These are phyloP conservation scores for Crithidia bombi DNA, from an alignment of 208 protist species.

Conservation along the genomic window DNA sequence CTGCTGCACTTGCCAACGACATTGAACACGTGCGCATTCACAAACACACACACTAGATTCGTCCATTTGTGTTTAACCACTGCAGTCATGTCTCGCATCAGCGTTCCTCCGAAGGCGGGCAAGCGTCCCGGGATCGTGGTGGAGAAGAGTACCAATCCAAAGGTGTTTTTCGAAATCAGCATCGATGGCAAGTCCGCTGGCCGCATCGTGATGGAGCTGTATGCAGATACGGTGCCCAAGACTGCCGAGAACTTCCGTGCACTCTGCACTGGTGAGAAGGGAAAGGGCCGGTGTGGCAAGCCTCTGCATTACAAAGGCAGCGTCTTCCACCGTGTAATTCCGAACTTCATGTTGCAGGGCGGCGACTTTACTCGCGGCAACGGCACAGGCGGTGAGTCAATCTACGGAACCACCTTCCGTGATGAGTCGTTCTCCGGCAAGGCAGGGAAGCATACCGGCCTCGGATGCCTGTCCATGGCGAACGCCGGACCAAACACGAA, in stretches of 20 bases:
- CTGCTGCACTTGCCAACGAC: not conserved
- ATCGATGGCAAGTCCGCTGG: slow-evolving; percentile 73
- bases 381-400: slow-evolving; percentile 97
- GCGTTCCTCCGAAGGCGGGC: slow-evolving; percentile 55
- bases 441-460: slow-evolving; percentile 87
- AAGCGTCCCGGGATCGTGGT: slow-evolving; percentile 34
- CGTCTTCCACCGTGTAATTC: slow-evolving; percentile 97
- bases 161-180: slow-evolving; percentile 91
- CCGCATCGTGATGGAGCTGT: slow-evolving; percentile 93
- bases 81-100: slow-evolving; percentile 57
- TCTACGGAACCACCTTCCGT: slow-evolving; percentile 97
- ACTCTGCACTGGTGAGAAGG: slow-evolving; percentile 91
- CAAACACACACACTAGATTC: slow-evolving; percentile 6
- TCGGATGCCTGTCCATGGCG: slow-evolving; percentile 98
- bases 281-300: slow-evolving; percentile 90
- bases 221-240: slow-evolving; percentile 91
- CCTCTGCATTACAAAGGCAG: slow-evolving; percentile 97
- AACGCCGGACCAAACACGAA: slow-evolving; percentile 99
- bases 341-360: slow-evolving; percentile 97
- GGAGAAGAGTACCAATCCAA: slow-evolving; percentile 57
- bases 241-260: slow-evolving; percentile 94
- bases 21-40: not conserved
- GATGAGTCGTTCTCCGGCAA: slow-evolving; percentile 97
- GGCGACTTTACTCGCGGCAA: slow-evolving; percentile 98
- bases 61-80: slow-evolving; percentile 3